phyloP scores from a whole-genome alignment of 2,329 filamentous ascomycete genomes.

The Parasarocladium wereldwijsianum region DNA sequence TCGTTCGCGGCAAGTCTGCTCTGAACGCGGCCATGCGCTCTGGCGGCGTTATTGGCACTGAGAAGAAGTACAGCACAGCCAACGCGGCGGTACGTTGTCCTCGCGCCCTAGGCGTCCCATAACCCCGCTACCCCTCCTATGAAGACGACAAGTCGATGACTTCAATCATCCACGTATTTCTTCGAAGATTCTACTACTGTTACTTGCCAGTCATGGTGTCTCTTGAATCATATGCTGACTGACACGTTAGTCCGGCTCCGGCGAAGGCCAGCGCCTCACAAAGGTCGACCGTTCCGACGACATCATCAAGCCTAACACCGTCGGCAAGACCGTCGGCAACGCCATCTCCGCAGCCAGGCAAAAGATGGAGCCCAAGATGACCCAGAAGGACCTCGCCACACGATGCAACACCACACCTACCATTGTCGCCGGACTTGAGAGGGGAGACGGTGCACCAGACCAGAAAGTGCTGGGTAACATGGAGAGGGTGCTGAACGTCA shows the following conservation, averaged over 20 bases:
- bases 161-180: no score
- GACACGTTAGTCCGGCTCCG: no score
- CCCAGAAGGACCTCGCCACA: constrained; percentile 74
- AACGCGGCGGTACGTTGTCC: constrained; percentile 54
- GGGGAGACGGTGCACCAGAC: constrained; percentile 62
- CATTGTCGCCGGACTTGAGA: constrained; percentile 75
- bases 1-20: constrained; percentile 67
- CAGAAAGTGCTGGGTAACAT: constrained; percentile 68
- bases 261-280: constrained; percentile 85
- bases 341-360: constrained; percentile 69
- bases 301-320: constrained; percentile 91
- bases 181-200: no score
- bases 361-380: constrained; percentile 85
- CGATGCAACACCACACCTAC: constrained; percentile 78
- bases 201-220: background rate
- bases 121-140: background rate
- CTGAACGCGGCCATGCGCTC: constrained; percentile 81
- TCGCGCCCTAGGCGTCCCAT: constrained; percentile 10
- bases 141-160: no score
- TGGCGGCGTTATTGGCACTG: constrained; percentile 63
- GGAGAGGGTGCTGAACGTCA: constrained; percentile 76
- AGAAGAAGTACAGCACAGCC: constrained; percentile 75
- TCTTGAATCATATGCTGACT: no score
- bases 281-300: constrained; percentile 97
- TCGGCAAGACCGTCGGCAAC: constrained; percentile 67